Percentiles rank a stretch among this genome's conserved stretches.
These are phyloP conservation scores for Haplosporangium sp. DNA, from an alignment of 371 early-diverging fungal species.

Conservation along the genomic window DNA sequence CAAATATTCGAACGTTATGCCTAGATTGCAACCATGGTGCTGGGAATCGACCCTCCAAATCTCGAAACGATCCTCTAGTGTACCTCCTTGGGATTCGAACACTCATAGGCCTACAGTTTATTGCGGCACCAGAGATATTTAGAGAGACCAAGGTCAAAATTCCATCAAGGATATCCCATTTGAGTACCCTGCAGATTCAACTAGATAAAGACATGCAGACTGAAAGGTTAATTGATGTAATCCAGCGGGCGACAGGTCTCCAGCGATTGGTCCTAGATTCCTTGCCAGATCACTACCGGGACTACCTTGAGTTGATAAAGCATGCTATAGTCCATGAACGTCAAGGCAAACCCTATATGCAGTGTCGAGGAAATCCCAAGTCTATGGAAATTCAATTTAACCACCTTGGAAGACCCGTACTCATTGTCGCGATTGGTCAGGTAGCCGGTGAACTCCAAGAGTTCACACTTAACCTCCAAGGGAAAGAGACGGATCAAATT, in stretches of 20 bases:
- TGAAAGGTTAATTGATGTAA: not conserved
- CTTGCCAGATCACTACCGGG: not conserved
- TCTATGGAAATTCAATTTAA: constrained; percentile 1
- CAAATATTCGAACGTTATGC: not conserved
- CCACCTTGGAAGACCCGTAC: not conserved
- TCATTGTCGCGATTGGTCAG: not conserved
- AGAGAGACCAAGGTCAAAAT: not conserved
- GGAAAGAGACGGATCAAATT: not conserved
- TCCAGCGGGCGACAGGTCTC: not conserved
- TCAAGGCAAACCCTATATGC: not conserved
- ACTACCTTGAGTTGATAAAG: not conserved
- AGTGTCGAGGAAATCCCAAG: not conserved
- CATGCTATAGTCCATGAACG: not conserved
- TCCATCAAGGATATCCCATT: not conserved
- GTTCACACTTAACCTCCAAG: not conserved
- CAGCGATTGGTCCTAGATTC: not conserved
- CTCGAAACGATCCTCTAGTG: not conserved
- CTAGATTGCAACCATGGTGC: not conserved
- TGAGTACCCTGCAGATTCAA: not conserved
- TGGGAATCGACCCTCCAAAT: not conserved
- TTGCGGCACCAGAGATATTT: not conserved
- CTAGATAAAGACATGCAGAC: not conserved
- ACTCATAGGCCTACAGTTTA: not conserved
- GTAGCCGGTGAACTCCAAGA: not conserved
- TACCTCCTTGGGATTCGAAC: not conserved